phyloP scores from a whole-genome alignment of 2,329 filamentous ascomycete genomes.

The Alternaria gaisen region DNA sequence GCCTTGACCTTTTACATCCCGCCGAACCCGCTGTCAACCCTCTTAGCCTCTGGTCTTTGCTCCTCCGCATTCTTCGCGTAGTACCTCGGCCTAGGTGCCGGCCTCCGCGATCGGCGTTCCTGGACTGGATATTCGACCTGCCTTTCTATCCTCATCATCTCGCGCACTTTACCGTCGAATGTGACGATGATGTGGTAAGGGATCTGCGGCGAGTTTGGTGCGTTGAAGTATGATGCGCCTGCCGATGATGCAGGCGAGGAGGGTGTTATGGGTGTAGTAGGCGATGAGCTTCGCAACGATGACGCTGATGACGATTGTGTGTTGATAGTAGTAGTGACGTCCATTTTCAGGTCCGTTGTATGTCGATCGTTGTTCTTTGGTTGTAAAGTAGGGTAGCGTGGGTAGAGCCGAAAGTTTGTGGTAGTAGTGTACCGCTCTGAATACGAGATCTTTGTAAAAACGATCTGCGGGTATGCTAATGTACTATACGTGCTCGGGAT shows the following conservation, averaged over 20 bases:
- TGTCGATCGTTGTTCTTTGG: conserved; percentile 1
- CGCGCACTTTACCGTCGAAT: conserved; percentile 38
- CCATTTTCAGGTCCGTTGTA: conserved; percentile 10
- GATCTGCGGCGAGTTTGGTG: conserved; percentile 25
- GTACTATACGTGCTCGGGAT: not conserved
- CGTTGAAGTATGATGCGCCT: conserved; percentile 10
- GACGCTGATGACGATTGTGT: not conserved
- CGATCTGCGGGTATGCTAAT: not conserved
- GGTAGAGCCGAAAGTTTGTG: not conserved
- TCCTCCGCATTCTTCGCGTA: conserved; percentile 16
- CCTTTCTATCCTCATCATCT: conserved; percentile 34
- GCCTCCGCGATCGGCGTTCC: conserved; percentile 3
- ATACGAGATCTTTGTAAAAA: not conserved
- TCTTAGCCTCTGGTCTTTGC: conserved; percentile 3
- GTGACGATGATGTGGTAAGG: conserved; percentile 41
- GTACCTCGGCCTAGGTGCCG: conserved; percentile 19
- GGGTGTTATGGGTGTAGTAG: conserved; percentile 9
- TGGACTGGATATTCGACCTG: conserved; percentile 15
- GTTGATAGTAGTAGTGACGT: conserved; percentile 2
- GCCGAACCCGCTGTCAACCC: not conserved
- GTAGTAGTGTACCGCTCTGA: conserved; percentile 1
- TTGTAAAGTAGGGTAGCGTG: not conserved
- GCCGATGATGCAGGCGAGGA: conserved; percentile 14
- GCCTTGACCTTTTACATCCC: not conserved
- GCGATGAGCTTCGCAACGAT: conserved; percentile 10